phyloP scores from a whole-genome alignment of 306 rosid genomes.

The Prunus mume region DNA sequence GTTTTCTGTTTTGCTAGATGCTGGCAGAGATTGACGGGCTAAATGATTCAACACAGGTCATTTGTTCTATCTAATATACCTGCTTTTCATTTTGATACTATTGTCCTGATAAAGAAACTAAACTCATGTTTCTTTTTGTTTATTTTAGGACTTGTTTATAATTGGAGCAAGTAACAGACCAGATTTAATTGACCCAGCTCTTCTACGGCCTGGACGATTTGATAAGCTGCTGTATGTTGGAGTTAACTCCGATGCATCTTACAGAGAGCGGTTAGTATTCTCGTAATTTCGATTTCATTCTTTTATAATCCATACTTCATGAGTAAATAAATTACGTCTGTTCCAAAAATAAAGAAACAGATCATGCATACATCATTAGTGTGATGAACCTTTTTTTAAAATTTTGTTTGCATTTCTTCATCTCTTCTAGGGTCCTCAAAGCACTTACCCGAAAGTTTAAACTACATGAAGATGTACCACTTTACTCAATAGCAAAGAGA shows the following conservation, averaged over 20 bases:
- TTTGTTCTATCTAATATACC: conserved; percentile 4
- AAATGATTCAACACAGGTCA: conserved; percentile 87
- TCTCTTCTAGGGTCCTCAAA: conserved; percentile 61
- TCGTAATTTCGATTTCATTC: not conserved
- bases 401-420: conserved; percentile 3
- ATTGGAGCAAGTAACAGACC: conserved; percentile 99
- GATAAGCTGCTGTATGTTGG: conserved; percentile 93
- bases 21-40: conserved; percentile 97
- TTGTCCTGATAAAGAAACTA: conserved; percentile 7
- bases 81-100: not conserved
- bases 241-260: conserved; percentile 81
- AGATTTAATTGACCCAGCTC: conserved; percentile 95
- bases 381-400: not conserved
- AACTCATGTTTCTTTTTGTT: conserved; percentile 27
- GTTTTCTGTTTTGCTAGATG: conserved; percentile 54
- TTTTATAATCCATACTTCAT: not conserved
- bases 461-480: conserved; percentile 70
- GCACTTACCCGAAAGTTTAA: conserved; percentile 90
- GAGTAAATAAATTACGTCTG: not conserved
- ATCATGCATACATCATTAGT: not conserved
- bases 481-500: conserved; percentile 68
- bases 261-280: conserved; percentile 66
- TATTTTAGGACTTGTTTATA: conserved; percentile 75
- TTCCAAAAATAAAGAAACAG: not conserved
- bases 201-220: conserved; percentile 89